phyloP scores from a whole-genome alignment of 345 rosid species.

The rapeseed (Brassica napus) region Da-Ae NC_063437.1:15428501-15429000 shows the following conservation, averaged over 20 bases:
- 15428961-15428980: slow-evolving; percentile 51
- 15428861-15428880: slow-evolving; percentile 49
- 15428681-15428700: slow-evolving; percentile 40
- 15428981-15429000: slow-evolving; percentile 67
- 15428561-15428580: slow-evolving; percentile 21
- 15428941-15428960: slow-evolving; percentile 69
- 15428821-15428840: slow-evolving; percentile 36
- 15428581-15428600: slow-evolving; percentile 29
- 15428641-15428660: slow-evolving; percentile 40
- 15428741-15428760: slow-evolving; percentile 61
- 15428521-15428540: slow-evolving; percentile 1
- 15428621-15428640: slow-evolving; percentile 65
- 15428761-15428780: slow-evolving; percentile 52
- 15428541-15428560: slow-evolving; percentile 16
- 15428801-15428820: slow-evolving; percentile 50
- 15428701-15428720: slow-evolving; percentile 50
- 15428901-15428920: slow-evolving; percentile 56
- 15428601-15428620: slow-evolving; percentile 58
- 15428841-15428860: slow-evolving; percentile 39
- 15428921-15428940: slow-evolving; percentile 54
- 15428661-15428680: slow-evolving; percentile 40
- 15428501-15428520: neutral
- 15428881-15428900: slow-evolving; percentile 74
- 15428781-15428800: slow-evolving; percentile 58
- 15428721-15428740: slow-evolving; percentile 57